Percentiles rank a stretch among this genome's conserved stretches.
Evolutionary conservation across 1,284 basidiomycete species (phyloP).

Genomic region (Rhodotorula sp.): DNA sequence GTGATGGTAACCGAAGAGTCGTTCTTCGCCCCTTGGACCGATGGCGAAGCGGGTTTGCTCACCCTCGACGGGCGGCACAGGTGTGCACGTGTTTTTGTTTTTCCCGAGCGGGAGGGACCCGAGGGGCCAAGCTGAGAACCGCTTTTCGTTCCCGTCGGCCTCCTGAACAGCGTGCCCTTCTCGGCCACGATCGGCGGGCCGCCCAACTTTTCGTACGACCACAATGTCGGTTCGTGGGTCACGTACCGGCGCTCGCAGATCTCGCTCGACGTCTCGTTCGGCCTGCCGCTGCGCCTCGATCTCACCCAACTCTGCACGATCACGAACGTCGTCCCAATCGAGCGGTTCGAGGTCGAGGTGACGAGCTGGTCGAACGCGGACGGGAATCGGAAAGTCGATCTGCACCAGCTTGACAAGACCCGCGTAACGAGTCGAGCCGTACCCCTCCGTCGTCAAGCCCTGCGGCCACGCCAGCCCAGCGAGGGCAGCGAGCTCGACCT

Average conservation of each 20-base stretch:
- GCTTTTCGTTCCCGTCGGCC: too few relatives aligned
- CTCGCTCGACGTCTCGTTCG: background rate
- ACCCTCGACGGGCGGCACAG: background rate
- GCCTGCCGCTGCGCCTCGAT: background rate
- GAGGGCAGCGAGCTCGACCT: background rate
- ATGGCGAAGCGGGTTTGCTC: background rate
- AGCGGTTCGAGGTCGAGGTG: conserved; percentile 3
- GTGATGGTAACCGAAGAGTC: too few relatives aligned
- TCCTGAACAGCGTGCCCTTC: too few relatives aligned
- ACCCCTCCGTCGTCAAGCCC: background rate
- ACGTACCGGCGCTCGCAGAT: conserved; percentile 21
- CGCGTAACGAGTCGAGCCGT: background rate
- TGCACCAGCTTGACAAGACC: conserved; percentile 11
- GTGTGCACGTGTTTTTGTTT: background rate
- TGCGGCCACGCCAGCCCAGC: too few relatives aligned
- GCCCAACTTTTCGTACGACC: background rate
- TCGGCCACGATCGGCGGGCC: background rate
- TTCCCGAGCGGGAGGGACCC: too few relatives aligned
- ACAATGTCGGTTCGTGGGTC: background rate
- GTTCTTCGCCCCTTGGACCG: background rate
- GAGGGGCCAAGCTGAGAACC: too few relatives aligned
- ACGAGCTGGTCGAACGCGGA: background rate
- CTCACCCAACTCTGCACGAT: background rate
- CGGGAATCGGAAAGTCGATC: conserved; percentile 6
- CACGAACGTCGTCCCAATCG: background rate